phyloP scores from a whole-genome alignment of 139 green algal species.

The Nannochloris sp. region DNA sequence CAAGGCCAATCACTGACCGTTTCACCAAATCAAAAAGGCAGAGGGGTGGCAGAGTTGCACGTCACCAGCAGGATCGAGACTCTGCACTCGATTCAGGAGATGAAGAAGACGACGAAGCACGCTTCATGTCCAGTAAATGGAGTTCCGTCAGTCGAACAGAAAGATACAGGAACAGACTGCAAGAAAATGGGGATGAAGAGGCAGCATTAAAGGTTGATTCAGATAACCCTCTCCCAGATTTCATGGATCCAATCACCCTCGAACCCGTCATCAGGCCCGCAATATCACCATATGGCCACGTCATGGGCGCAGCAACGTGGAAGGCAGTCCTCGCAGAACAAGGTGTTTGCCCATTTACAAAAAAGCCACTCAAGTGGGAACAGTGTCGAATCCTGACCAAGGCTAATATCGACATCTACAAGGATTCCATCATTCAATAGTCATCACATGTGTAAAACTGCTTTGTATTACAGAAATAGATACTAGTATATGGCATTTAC shows the following conservation, averaged over 20 bases:
- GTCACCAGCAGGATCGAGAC: conserved; percentile 5
- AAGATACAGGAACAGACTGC: conserved; percentile 62
- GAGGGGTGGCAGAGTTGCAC: not conserved
- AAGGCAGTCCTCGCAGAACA: conserved; percentile 65
- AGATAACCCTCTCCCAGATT: conserved; percentile 62
- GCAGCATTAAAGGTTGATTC: conserved; percentile 15
- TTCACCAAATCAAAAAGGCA: not conserved
- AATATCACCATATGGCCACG: conserved; percentile 78
- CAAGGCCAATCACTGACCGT: not conserved
- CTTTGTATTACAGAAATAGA: no score
- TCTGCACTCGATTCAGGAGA: conserved; percentile 5
- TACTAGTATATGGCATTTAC: conserved; percentile 11
- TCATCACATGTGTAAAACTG: no score
- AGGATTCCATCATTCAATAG: conserved; percentile 31
- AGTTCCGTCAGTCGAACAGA: conserved; percentile 49
- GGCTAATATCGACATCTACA: conserved; percentile 66
- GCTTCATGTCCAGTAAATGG: conserved; percentile 55
- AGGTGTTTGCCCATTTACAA: conserved; percentile 84
- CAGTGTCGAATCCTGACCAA: conserved; percentile 62
- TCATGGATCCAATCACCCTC: conserved; percentile 66
- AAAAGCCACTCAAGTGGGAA: conserved; percentile 60
- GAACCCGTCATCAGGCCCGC: conserved; percentile 66
- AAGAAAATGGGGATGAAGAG: conserved; percentile 40
- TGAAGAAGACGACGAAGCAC: conserved; percentile 31
- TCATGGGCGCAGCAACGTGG: conserved; percentile 88